Conservation (phyloP, 1,284 basidiomycete genomes). For the Rhodotorula sp. region DNA sequence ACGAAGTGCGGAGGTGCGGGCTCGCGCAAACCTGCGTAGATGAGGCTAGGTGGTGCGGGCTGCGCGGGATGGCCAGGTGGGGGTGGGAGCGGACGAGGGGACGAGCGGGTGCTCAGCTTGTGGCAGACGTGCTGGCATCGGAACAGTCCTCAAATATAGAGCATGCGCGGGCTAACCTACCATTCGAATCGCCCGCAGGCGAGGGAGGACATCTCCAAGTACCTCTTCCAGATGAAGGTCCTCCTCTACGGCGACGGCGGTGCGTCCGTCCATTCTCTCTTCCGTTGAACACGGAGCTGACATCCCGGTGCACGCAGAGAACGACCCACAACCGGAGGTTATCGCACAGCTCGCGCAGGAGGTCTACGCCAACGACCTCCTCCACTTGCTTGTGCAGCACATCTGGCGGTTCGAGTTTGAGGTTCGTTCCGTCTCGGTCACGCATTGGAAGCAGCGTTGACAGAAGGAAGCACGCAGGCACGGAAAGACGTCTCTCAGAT, state of each 20-base stretch:
- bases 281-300: neutral
- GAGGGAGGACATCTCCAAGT: constrained; percentile 83
- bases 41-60: neutral
- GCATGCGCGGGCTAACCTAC: neutral
- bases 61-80: neutral
- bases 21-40: neutral
- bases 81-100: neutral
- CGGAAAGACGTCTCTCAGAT: constrained; percentile 94
- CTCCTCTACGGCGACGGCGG: constrained; percentile 85
- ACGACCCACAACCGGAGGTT: constrained; percentile 52
- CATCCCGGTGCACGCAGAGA: constrained; percentile 16
- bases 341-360: constrained; percentile 94
- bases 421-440: constrained; percentile 53
- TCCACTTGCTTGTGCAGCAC: constrained; percentile 77
- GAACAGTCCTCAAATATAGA: neutral
- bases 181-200: constrained; percentile 59
- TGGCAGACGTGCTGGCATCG: neutral
- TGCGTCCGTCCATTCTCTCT: constrained; percentile 47
- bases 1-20: too few species aligned
- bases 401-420: constrained; percentile 93
- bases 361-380: constrained; percentile 85
- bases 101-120: neutral
- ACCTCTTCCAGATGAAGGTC: constrained; percentile 81
- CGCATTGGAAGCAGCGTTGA: too few species aligned
- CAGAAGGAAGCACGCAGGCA: constrained; percentile 55